Evolutionary conservation across 2,329 filamentous ascomycete species (phyloP), one percentile per base, ranked within the genome.

Genomic region (Xylariaceae sp.): DNA sequence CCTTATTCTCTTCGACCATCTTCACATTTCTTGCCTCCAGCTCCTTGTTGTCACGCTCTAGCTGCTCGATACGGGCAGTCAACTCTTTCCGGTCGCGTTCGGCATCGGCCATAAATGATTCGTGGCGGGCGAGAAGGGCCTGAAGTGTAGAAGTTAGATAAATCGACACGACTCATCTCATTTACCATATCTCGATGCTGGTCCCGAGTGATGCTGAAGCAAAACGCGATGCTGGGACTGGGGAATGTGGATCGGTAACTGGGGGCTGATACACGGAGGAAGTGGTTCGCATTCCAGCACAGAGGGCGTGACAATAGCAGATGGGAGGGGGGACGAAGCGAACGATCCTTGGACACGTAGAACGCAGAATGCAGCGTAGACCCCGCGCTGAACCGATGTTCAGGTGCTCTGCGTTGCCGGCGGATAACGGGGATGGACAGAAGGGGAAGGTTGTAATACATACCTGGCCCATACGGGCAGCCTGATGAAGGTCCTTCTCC

Each of bases 381-480:
- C 13, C 29, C 29, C 36, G n/a, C 36, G 36, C 15, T 18, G 36
- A 37, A 19, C 15, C 36, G 16, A 21, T 45, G 15, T 21, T 29
- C 41, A n/a, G 7, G 18, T 4, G 15, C 41, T 26, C 5, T 29
- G 32, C 42, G 21, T 53, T 18, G 39, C 40, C 3, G 44, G 37
- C 10, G 26, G 34, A 47, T 19, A 41, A 49, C n/a, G 18, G 34
- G n/a, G 36, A 32, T 19, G 16, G 55, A 46, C 9, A 12, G 13
- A 39, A 51, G 5, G 41, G 22, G 22, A 30, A 40, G 34, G 32
- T 15, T 5, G 64, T 58, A 58, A 55, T 61, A 83, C 89, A 69
- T 86, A 96, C 92, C 88, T 96, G 89, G 61, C 94, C 94, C 65
- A 96, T 80, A 68, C 87, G 81, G 46, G 91, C 94, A 39, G 94